Base-by-base conservation (phyloP, 345 rosid genomes). In the Eucalyptus camaldulensis region DNA sequence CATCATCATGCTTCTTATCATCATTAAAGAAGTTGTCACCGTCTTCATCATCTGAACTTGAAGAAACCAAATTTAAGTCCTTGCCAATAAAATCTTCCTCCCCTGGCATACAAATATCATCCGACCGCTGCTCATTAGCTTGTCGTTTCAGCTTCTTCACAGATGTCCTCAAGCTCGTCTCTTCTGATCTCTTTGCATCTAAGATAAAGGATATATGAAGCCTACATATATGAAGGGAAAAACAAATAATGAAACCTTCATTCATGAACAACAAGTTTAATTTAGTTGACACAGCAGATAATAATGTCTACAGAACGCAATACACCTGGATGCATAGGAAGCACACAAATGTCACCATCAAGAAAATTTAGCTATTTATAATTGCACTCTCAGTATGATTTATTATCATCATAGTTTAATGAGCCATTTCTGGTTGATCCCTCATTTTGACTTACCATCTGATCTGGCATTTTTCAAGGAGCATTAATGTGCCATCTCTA, bases 1-100 rank as follows among this genome's bases (percentile, higher is more conserved):
- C 92, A 90, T 90, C 91, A 87, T 88, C 88, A 80, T 53, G 88
- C 56, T 25, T 89, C 86, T 69, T 90, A 51, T 88, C 89, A 90
- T 93, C 93, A 89, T 92, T 40, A 27, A 87, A 87, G 90, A 50
- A 54, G 86, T 89, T 91, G 88, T 92, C 89, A 91, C 90, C 90
- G 88, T 94, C 96, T 89, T 91, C 94, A 47, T 94, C 96, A 88
- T 94, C 98, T 86, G 99, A 95, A 92, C 96, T 92, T 83, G 96
- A 96, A 65, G 92, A 92, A 91, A 90, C 90, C 93, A 95, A 94
- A 91, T 95, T 91, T 72, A 91, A 93, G 92, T 95, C 95, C 94
- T 94, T 94, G 90, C 96, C 98, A 88, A 90, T 47, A 91, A 94
- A 94, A 88, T 92, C 95, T 88, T 93, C 93, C 44, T 54, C 60